Evolutionary conservation across 2,329 filamentous ascomycete genomes (phyloP).

Genomic region (Penicillium glabrum): DNA sequence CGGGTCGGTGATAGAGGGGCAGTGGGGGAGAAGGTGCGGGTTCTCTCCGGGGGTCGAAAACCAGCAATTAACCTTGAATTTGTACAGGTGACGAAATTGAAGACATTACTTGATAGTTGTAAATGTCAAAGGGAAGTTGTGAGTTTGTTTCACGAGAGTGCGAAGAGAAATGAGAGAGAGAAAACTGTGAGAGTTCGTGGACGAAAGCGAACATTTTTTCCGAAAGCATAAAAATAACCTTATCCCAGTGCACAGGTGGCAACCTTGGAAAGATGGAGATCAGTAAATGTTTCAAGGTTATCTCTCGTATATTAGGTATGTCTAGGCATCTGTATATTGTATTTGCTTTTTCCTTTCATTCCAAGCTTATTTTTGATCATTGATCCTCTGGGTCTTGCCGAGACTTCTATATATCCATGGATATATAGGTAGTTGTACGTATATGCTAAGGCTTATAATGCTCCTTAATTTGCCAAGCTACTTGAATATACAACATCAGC

Average conservation of each 20-base stretch:
- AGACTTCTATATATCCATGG: too few species aligned
- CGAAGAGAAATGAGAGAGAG: neutral
- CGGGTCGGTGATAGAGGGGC: constrained; percentile 2
- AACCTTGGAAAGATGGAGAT: too few species aligned
- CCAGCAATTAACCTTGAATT: neutral
- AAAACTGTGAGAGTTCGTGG: neutral
- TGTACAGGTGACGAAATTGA: neutral
- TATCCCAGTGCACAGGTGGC: neutral
- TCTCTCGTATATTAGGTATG: too few species aligned
- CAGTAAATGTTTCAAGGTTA: too few species aligned
- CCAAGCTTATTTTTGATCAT: neutral
- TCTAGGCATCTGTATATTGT: too few species aligned
- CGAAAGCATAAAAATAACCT: neutral
- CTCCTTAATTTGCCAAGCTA: too few species aligned
- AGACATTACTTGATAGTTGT: neutral
- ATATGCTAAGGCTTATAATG: too few species aligned
- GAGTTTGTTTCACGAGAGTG: neutral
- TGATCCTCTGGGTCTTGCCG: too few species aligned
- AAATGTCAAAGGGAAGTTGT: neutral
- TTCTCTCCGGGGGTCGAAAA: neutral
- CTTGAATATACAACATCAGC: too few species aligned
- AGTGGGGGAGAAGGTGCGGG: neutral
- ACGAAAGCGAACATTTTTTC: neutral
- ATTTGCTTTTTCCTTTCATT: neutral
- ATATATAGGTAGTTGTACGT: too few species aligned